Base-by-base conservation (phyloP, 2,329 filamentous ascomycete genomes). In the Mariannaea elegans region DNA sequence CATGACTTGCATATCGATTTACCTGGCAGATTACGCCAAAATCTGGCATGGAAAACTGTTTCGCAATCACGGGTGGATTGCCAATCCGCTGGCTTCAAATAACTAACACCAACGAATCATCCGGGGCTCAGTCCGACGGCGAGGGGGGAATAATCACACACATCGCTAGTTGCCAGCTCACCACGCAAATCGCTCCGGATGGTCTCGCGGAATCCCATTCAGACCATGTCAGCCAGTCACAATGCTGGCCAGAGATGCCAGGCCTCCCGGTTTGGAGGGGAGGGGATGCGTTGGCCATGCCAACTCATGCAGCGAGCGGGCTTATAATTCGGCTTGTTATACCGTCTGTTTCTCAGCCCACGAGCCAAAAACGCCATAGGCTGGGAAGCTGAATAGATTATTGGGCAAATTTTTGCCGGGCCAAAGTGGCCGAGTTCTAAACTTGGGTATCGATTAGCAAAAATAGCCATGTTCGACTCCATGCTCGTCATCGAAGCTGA, bases 281-380 rank as follows among this genome's bases (percentile, higher is more conserved):
- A 61, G 45, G 50, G 56, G 65, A 71, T 71, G 68, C 68, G 68
- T 57, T 71, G 68, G 65, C 68, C 59, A 65, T 71, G 67, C 68
- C 68, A 71, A 65, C 68, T 63, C 68, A 70, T 52, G 58, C 61
- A 51, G 56, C 49, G 31, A 50, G 56, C 32, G 44, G 45, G 52
- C 52, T 55, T 55, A 47, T n/a, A n/a, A n/a, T 47, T 55, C 32
- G n/a, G 45, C 38, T 41, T 46, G 7, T 44, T 44, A 44, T 44
- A 24, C 19, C 14, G 18, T 27, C 41, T 19, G 13, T 34, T 53
- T 21, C 29, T 53, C 38, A 42, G 36, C 39, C 47, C 42, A 57
- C 53, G 32, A 69, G 42, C 59, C 41, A 21, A 27, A 16, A 44
- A 24, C 7, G 13, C 41, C 41, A 29, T 21, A 14, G 29, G 36